Evolutionary conservation across 345 rosid species (phyloP), one percentile per base, ranked within the genome.

Genomic region (Anacardium occidentale): DNA sequence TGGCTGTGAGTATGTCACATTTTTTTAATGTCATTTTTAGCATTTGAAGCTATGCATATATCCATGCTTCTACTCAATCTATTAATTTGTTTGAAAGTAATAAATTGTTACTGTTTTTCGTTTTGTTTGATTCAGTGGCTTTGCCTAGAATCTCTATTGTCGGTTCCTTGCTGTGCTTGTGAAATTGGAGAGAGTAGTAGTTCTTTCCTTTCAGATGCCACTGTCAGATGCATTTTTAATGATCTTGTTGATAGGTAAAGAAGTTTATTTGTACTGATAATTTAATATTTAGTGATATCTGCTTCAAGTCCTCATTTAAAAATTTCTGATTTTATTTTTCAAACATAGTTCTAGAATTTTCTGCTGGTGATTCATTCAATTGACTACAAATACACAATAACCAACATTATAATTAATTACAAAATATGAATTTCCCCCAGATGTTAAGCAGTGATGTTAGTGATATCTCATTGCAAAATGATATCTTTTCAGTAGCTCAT

Each of bases 201-300:
- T 67, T 74, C 79, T 70, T 84, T 89, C 79, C 84, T 90, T 75
- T 90, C 96, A 42, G 94, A 86, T 79, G 88, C 79, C 66, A 85
- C 79, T 59, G 78, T 94, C 64, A 79, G 83, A 82, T 66, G 58
- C 79, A 80, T 87, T 56, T 80, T 91, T 78, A 70, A 69, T 75
- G 96, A 94, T 78, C 78, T 89, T 80, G 82, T 90, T 74, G 97
- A 91, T 75, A 94, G 97, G 98, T 94, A 83, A 61, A 61, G 14
- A 53, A 45, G 18, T 71, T 26, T 25, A 22, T 54, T 42, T 17
- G 32, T 57, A 18, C 42, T 47, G 47, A 47, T 58, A 21, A 21
- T 70, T 50, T 67, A 12, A 18, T 48, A 53, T 61, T 17, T 9
- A 37, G 42, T 37, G 42, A 37, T 37, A 37, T 37, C 52, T 44